Evolutionary conservation across 371 early-diverging fungal genomes (phyloP).

Genomic region (Rhizopus arrhizus): DNA sequence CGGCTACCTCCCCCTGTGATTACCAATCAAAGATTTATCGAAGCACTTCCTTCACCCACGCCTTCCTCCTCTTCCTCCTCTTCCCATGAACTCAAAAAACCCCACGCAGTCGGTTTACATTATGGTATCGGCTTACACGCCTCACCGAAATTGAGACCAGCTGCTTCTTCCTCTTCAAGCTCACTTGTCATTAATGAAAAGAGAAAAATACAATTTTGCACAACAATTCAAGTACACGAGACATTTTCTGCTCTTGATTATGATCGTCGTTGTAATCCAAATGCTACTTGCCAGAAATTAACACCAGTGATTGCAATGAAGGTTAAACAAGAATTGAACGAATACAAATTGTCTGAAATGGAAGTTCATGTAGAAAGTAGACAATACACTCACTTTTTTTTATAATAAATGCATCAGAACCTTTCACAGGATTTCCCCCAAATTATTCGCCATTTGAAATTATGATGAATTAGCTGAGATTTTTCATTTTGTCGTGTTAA

Average conservation of each 20-base stretch:
- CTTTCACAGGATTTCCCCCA: too few relatives aligned
- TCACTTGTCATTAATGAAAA: slow-evolving; percentile 17
- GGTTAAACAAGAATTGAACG: slow-evolving; percentile 78
- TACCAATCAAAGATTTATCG: slow-evolving; percentile 18
- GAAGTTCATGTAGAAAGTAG: slow-evolving; percentile 74
- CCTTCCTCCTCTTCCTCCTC: slow-evolving; percentile 41
- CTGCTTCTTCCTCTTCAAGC: slow-evolving; percentile 36
- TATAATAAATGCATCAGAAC: slow-evolving; percentile 35
- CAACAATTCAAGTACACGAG: slow-evolving; percentile 64
- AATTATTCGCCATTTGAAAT: too few relatives aligned
- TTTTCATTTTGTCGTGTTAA: too few relatives aligned
- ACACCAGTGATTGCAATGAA: slow-evolving; percentile 70
- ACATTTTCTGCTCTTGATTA: slow-evolving; percentile 71
- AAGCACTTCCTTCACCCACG: slow-evolving; percentile 40
- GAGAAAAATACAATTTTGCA: slow-evolving; percentile 59
- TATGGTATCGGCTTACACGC: slow-evolving; percentile 50
- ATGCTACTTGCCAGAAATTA: slow-evolving; percentile 63
- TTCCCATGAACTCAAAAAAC: slow-evolving; percentile 10
- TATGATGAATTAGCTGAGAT: too few relatives aligned
- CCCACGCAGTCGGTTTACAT: slow-evolving; percentile 32
- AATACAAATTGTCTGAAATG: slow-evolving; percentile 78
- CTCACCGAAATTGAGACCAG: slow-evolving; percentile 49
- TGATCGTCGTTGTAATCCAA: slow-evolving; percentile 69
- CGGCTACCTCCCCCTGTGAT: slow-evolving; percentile 30
- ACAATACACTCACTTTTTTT: slow-evolving; percentile 73